Evolutionary conservation across 306 rosid species (phyloP).

Genomic region (Citrullus mucosospermus): DNA sequence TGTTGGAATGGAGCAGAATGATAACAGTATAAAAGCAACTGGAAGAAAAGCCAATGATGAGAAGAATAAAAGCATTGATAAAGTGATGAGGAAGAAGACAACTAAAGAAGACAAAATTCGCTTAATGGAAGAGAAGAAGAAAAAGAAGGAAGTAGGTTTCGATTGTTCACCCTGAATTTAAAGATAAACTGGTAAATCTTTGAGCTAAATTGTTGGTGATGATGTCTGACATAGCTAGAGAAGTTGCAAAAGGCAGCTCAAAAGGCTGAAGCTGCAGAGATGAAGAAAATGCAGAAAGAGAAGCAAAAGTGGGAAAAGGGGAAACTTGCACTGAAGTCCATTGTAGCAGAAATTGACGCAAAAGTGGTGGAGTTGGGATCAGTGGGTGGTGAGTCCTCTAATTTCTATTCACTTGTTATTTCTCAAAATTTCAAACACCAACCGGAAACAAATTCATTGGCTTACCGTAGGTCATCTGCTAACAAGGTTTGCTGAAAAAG

Average conservation of each 20-base stretch:
- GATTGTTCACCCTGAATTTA: constrained; percentile 5
- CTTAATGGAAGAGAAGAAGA: constrained; percentile 71
- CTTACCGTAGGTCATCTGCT: constrained; percentile 61
- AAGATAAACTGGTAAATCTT: not conserved
- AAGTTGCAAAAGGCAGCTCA: constrained; percentile 62
- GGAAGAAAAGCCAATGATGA: constrained; percentile 18
- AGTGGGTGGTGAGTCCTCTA: constrained; percentile 57
- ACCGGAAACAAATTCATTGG: not conserved
- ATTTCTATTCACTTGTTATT: not conserved
- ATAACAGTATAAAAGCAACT: constrained; percentile 16
- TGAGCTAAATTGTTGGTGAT: constrained; percentile 12
- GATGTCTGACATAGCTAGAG: constrained; percentile 48
- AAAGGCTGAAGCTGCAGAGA: constrained; percentile 76
- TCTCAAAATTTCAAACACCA: not conserved
- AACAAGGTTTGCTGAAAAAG: constrained; percentile 78
- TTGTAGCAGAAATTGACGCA: constrained; percentile 72
- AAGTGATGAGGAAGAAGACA: constrained; percentile 38
- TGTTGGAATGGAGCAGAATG: constrained; percentile 26
- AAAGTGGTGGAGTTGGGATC: constrained; percentile 83
- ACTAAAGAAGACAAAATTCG: constrained; percentile 60
- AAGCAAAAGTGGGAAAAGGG: constrained; percentile 82
- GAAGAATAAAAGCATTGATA: constrained; percentile 18
- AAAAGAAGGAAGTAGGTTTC: constrained; percentile 49
- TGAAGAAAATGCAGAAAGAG: constrained; percentile 70
- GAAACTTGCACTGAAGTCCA: constrained; percentile 65